Evolutionary conservation across 2,329 filamentous ascomycete genomes (phyloP).

Genomic region (Xylaria sp.): DNA sequence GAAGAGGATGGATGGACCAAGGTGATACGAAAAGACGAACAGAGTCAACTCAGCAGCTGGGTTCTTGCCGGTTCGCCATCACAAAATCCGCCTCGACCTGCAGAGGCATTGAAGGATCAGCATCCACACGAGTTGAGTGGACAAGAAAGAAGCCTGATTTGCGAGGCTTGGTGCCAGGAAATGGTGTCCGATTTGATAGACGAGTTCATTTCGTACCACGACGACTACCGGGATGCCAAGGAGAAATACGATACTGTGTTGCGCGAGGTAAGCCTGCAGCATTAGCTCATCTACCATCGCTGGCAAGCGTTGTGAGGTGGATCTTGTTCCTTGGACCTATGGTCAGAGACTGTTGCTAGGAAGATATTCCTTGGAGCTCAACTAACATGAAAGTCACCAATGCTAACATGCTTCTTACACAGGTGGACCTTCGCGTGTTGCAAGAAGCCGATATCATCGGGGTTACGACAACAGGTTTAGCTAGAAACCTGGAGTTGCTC

Average conservation of each 20-base stretch:
- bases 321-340: too few species aligned
- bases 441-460: slow-evolving; percentile 53
- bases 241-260: slow-evolving; percentile 1
- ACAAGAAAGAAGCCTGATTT: slow-evolving; percentile 10
- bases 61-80: slow-evolving; percentile 1
- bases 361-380: too few species aligned
- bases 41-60: slow-evolving; percentile 3
- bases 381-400: too few species aligned
- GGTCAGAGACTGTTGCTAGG: too few species aligned
- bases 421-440: slow-evolving; percentile 42
- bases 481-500: slow-evolving; percentile 52
- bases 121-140: slow-evolving; percentile 4
- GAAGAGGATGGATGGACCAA: neutral
- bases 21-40: neutral
- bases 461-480: slow-evolving; percentile 62
- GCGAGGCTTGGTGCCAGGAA: slow-evolving; percentile 6
- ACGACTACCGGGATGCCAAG: slow-evolving; percentile 9
- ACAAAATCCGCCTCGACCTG: neutral
- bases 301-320: too few species aligned
- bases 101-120: neutral
- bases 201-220: slow-evolving; percentile 16
- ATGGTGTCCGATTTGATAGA: slow-evolving; percentile 6
- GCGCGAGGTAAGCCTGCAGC: slow-evolving; percentile 4
- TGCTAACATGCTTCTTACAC: neutral
- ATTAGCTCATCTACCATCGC: neutral